Evolutionary conservation across 345 rosid genomes (phyloP), one percentile per base, ranked within the genome.

Genomic region (Aethionema arabicum): DNA sequence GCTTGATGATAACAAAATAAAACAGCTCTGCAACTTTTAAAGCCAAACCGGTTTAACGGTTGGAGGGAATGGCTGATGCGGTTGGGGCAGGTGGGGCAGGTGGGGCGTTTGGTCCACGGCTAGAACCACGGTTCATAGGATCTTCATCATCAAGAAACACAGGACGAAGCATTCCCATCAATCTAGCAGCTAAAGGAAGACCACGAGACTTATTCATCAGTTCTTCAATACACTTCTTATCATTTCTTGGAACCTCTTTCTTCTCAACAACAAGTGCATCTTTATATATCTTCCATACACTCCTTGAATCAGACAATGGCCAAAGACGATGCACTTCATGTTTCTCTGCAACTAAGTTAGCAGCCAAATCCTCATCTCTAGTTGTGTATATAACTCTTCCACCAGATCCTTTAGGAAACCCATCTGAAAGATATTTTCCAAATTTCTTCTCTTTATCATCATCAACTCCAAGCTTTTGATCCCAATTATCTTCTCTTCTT

Each of bases 391-490:
- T 65, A 8, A 80, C 82, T 51, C 78, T 75, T n/a, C 85, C 82
- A 4, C 82, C 87, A 36, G 66, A 55, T 7, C 81, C 79, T 67
- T 78, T 82, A 2, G 87, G 91, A 68, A 85, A 69, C 15, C 78
- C 84, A 27, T 72, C 74, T 1, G 72, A 72, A 7, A 82, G 82
- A 47, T 57, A 36, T 6, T 57, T 39, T 10, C 72, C 70, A 80
- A 76, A 79, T 11, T 42, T 59, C 16, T 32, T 65, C 2, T 41
- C 4, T 2, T 53, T 39, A 11, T 71, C 51, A 15, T 56, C 46
- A 7, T 7, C n/a, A 21, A 21, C 2, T 21, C 30, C 58, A 35
- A 83, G 61, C 10, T 32, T 12, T 4, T 51, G 16, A 31, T 60
- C 5, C 82, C 81, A 79, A 0, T 46, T 12, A 4, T 52, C 65